A percentile compares a stretch with the other conserved stretches of the same genome.
phyloP scores from a whole-genome alignment of 2,329 filamentous ascomycete species.

The Penicillium palitans region DNA sequence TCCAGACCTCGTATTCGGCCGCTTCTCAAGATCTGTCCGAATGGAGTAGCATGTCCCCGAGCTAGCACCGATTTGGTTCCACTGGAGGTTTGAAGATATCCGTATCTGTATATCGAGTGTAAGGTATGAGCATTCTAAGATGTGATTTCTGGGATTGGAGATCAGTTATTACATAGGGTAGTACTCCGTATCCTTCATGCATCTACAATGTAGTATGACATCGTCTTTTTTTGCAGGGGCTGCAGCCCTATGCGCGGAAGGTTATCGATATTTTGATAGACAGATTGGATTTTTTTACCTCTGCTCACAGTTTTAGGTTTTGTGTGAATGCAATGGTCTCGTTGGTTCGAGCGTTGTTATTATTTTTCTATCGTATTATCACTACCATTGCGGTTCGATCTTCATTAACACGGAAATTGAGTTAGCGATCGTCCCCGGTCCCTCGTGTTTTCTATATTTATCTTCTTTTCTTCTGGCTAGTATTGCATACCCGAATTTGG shows the following conservation, averaged over 20 bases:
- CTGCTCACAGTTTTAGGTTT: neutral
- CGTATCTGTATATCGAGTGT: neutral
- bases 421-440: neutral
- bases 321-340: neutral
- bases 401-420: neutral
- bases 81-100: neutral
- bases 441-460: slow-evolving; percentile 11
- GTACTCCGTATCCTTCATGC: neutral
- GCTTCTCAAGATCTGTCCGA: slow-evolving; percentile 2
- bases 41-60: neutral
- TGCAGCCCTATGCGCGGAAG: neutral
- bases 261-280: neutral
- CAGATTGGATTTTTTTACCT: neutral
- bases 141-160: neutral
- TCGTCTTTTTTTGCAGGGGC: neutral
- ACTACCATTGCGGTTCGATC: neutral
- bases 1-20: slow-evolving; percentile 16
- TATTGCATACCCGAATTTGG: neutral
- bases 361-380: neutral
- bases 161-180: neutral
- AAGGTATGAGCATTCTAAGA: neutral
- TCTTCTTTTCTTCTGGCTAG: neutral
- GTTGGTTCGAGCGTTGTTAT: neutral
- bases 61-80: neutral
- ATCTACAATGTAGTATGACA: neutral